Percentiles rank a stretch among this genome's conserved stretches.
Evolutionary conservation across 371 early-diverging fungal species (phyloP).

Genomic region (Mucor plumbeus): DNA sequence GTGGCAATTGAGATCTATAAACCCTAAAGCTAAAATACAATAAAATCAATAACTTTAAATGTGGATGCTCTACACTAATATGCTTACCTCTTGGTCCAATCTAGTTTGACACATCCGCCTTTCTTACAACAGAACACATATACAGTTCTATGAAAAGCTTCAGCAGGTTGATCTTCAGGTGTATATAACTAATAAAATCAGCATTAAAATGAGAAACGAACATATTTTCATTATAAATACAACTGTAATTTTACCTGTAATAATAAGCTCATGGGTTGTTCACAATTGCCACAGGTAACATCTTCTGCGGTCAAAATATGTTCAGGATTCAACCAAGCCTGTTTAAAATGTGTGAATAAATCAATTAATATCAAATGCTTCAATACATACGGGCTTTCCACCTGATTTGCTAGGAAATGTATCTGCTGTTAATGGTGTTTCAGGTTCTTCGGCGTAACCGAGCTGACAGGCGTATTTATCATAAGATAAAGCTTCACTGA

Average conservation of each 20-base stretch:
- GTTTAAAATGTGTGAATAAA: neutral
- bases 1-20: constrained; percentile 85
- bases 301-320: constrained; percentile 64
- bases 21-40: constrained; percentile 76
- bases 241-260: constrained; percentile 69
- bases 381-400: constrained; percentile 76
- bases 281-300: constrained; percentile 81
- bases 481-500: constrained; percentile 31
- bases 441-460: constrained; percentile 78
- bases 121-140: constrained; percentile 92
- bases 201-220: neutral
- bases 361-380: neutral
- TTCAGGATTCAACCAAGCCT: constrained; percentile 89
- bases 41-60: neutral
- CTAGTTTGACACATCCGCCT: constrained; percentile 76
- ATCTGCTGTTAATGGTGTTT: constrained; percentile 63
- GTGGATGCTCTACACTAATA: no score
- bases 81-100: constrained; percentile 65
- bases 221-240: neutral
- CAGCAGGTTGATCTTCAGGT: constrained; percentile 86
- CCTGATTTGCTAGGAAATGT: constrained; percentile 89
- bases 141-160: constrained; percentile 89
- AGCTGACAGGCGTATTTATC: constrained; percentile 63
- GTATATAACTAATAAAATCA: constrained; percentile 75
- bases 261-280: constrained; percentile 79